These are phyloP conservation scores for Candida smagusa DNA, from an alignment of 1,139 yeast species.

Conservation along the genomic window DNA sequence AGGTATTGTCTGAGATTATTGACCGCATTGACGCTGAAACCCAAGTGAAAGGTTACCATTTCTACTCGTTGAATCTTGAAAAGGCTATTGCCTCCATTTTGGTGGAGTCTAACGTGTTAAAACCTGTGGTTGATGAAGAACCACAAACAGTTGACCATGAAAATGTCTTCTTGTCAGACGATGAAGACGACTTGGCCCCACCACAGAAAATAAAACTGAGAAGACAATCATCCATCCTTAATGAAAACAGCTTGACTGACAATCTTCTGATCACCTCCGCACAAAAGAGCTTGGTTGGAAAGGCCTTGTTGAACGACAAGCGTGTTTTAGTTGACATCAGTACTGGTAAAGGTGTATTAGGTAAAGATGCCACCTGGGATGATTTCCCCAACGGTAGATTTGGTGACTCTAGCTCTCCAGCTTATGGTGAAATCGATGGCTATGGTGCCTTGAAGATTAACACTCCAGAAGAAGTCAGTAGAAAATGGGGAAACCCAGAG, in stretches of 20 bases:
- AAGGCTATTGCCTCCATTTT: conserved; percentile 86
- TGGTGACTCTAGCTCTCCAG: conserved; percentile 96
- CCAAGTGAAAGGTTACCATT: conserved; percentile 76
- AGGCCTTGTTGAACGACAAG: conserved; percentile 32
- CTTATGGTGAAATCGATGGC: conserved; percentile 97
- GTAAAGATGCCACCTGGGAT: conserved; percentile 97
- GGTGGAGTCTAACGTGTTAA: conserved; percentile 52
- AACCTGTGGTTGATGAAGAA: conserved; percentile 21
- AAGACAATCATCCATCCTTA: conserved; percentile 44
- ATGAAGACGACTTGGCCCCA: conserved; percentile 21
- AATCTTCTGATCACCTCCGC: conserved; percentile 20
- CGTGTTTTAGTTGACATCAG: conserved; percentile 71
- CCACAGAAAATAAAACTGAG: conserved; percentile 16
- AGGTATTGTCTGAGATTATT: conserved; percentile 63
- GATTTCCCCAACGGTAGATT: conserved; percentile 97
- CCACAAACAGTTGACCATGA: conserved; percentile 20
- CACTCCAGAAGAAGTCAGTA: conserved; percentile 65
- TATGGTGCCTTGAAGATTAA: conserved; percentile 86
- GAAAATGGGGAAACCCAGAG: conserved; percentile 81
- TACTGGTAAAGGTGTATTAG: conserved; percentile 79
- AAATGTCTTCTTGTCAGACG: conserved; percentile 35
- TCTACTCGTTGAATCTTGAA: conserved; percentile 86
- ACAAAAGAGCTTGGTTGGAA: conserved; percentile 21
- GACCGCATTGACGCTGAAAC: conserved; percentile 52
- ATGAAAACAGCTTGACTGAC: conserved; percentile 47